phyloP scores from a whole-genome alignment of 1,139 yeast species.

The Geotrichum fermentans region DNA sequence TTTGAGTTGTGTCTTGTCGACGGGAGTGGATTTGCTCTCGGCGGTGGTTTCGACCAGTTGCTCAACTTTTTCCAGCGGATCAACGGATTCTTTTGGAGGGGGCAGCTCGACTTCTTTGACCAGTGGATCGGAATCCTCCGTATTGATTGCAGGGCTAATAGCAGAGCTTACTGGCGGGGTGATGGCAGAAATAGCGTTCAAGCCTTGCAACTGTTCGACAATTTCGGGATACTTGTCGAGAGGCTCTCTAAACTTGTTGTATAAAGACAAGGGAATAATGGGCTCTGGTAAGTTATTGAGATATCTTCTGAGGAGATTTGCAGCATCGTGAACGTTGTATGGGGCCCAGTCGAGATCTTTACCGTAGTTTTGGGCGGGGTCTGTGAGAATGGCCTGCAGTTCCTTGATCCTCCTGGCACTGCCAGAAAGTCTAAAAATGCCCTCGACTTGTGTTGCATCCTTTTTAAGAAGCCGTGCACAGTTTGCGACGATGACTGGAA shows the following conservation, averaged over 20 bases:
- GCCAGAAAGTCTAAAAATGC: constrained; percentile 91
- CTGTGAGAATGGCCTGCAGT: constrained; percentile 73
- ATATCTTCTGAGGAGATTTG: constrained; percentile 78
- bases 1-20: constrained; percentile 17
- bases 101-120: neutral
- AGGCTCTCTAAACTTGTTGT: constrained; percentile 78
- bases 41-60: no score
- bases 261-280: constrained; percentile 70
- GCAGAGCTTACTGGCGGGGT: constrained; percentile 21
- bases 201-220: constrained; percentile 52
- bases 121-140: constrained; percentile 5
- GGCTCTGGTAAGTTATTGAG: constrained; percentile 91
- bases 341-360: constrained; percentile 86
- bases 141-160: constrained; percentile 16
- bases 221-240: constrained; percentile 57
- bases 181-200: constrained; percentile 21
- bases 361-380: constrained; percentile 80
- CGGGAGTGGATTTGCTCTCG: neutral
- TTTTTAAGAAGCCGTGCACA: constrained; percentile 84
- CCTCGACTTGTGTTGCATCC: constrained; percentile 63
- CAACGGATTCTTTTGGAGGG: neutral
- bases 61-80: neutral
- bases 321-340: constrained; percentile 96
- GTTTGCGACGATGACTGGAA: constrained; percentile 90
- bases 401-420: constrained; percentile 84